Evolutionary conservation across 352 stramenopile genomes (phyloP), one percentile per base, ranked within the genome.

Genomic region (Phytophthora fragariae): DNA sequence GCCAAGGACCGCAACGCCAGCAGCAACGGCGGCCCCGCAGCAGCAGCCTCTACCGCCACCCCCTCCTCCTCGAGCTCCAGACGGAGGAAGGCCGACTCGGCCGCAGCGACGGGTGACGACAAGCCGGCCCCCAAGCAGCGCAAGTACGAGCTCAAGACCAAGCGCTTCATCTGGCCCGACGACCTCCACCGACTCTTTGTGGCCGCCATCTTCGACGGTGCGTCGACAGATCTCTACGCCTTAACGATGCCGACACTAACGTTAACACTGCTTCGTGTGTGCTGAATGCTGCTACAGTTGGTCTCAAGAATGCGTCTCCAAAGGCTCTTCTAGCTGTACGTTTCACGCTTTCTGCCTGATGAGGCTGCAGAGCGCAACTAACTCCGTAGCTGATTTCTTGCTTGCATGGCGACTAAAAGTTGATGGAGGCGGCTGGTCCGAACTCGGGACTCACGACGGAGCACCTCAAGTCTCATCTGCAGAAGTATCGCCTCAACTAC

Each of bases 401-500:
- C 24, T 58, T 71, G 27, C 21, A 56, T 47, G 14, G 54, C 69
- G 11, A 66, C 24, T 27, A 27, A 44, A 44, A 92, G 85, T 71
- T 96, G 39, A 95, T 97, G 89, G 78, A 87, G 9, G 73, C 70
- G 1, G 81, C 88, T 46, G 89, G 82, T 47, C 80, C 75, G 0
- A 82, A 83, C 50, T 61, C 77, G 24, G 88, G 84, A 17, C 82
- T 97, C 47, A 97, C 90, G 46, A 97, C 90, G 24, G 90, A 96
- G 62, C 90, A 96, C 46, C 76, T 97, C 31, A 97, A 97, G 78
- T 95, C 87, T 55, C 90, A 97, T 73, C 53, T 97, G 72, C 90
- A 97, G 68, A 97, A 97, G 73, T 97, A 95, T 74, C 88, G 90
- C 17, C 85, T 95, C 60, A 95, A 97, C 60, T 95, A 96, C 67